phyloP scores from a whole-genome alignment of 768 basidiomycete genomes.

The Termitomyces sp. region DNA sequence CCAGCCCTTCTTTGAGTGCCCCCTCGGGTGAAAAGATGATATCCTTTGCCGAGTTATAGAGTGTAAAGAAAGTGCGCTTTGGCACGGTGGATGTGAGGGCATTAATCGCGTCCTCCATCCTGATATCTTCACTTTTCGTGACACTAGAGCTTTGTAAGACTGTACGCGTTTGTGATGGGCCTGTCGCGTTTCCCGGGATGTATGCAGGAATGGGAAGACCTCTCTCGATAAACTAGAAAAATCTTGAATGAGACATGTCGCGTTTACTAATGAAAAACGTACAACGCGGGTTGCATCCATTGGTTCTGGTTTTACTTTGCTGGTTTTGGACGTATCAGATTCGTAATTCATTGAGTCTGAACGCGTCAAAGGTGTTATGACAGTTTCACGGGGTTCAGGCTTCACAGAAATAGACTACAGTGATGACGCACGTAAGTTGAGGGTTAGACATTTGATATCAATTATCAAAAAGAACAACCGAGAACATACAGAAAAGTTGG shows the following conservation, averaged over 20 bases:
- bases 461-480: not conserved
- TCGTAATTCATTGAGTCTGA: slow-evolving; percentile 9
- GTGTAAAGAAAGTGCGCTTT: slow-evolving; percentile 27
- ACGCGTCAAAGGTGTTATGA: slow-evolving; percentile 8
- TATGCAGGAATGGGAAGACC: slow-evolving; percentile 23
- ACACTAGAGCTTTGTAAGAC: not conserved
- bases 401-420: slow-evolving; percentile 12
- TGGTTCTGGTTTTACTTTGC: slow-evolving; percentile 29
- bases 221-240: slow-evolving; percentile 20
- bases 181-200: slow-evolving; percentile 5
- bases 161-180: not conserved
- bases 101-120: slow-evolving; percentile 12
- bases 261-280: slow-evolving; percentile 10
- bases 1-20: slow-evolving; percentile 46
- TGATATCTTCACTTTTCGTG: slow-evolving; percentile 7
- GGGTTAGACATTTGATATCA: no score
- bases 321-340: not conserved
- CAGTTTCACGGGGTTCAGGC: slow-evolving; percentile 15
- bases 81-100: not conserved
- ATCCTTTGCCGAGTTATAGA: slow-evolving; percentile 35
- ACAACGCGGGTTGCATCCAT: slow-evolving; percentile 24
- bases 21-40: slow-evolving; percentile 46
- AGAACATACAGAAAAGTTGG: slow-evolving; percentile 9
- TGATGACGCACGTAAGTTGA: not conserved
- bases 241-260: not conserved